Conservation (phyloP, 169 alveolate genomes). For the Cryptosporidium bovis region DNA sequence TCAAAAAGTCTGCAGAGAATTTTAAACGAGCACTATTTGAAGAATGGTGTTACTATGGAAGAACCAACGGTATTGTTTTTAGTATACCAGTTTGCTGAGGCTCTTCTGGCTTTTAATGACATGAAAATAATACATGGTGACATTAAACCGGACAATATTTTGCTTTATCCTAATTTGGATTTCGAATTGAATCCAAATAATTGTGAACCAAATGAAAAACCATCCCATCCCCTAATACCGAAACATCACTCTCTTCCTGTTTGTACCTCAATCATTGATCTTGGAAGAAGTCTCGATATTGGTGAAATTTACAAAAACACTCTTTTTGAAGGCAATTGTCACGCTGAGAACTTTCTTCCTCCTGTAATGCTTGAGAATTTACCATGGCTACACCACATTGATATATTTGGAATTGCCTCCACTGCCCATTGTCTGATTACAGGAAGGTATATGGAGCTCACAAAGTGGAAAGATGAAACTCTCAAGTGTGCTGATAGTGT, state of each 20-base stretch:
- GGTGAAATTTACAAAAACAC: conserved; percentile 63
- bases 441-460: conserved; percentile 68
- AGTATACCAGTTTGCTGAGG: conserved; percentile 30
- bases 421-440: conserved; percentile 57
- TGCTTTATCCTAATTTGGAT: conserved; percentile 53
- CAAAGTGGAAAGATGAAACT: conserved; percentile 45
- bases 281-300: conserved; percentile 72
- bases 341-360: conserved; percentile 49
- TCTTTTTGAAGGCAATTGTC: conserved; percentile 65
- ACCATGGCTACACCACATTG: conserved; percentile 71
- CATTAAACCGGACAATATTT: conserved; percentile 61
- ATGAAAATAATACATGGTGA: conserved; percentile 68
- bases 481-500: conserved; percentile 1
- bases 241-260: conserved; percentile 16
- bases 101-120: conserved; percentile 41
- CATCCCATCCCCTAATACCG: conserved; percentile 47
- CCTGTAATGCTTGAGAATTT: conserved; percentile 66
- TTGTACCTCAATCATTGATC: conserved; percentile 39
- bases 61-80: conserved; percentile 55
- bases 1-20: conserved; percentile 34
- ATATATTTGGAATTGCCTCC: conserved; percentile 66
- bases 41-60: conserved; percentile 42
- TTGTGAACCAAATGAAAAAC: background rate
- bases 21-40: conserved; percentile 35
- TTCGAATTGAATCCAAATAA: background rate